A percentile compares a stretch with the other conserved stretches of the same genome.
phyloP scores from a whole-genome alignment of 1,139 yeast genomes.

The Protomyces pachydermus region DNA sequence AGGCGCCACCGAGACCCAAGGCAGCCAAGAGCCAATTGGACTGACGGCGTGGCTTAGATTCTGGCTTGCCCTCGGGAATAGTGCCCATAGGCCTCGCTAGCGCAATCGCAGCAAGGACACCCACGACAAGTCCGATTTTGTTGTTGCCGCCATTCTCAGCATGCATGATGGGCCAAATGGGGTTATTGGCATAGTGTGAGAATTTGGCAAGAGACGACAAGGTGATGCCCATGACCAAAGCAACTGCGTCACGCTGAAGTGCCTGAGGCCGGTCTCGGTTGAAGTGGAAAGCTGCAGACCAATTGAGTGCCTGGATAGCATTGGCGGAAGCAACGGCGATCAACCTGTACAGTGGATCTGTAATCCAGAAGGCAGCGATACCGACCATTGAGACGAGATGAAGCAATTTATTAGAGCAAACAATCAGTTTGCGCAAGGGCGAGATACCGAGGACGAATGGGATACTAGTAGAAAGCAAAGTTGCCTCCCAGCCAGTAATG shows the following conservation, averaged over 20 bases:
- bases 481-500: conserved; percentile 76
- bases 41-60: neutral
- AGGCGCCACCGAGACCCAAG: conserved; percentile 69
- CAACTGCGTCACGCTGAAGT: conserved; percentile 52
- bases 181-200: conserved; percentile 77
- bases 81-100: neutral
- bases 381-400: conserved; percentile 60
- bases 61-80: neutral
- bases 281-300: conserved; percentile 56
- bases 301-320: conserved; percentile 56
- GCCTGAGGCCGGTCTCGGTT: conserved; percentile 46
- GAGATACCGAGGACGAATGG: conserved; percentile 57
- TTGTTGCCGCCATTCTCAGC: conserved; percentile 82
- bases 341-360: conserved; percentile 65
- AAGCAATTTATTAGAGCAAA: conserved; percentile 50
- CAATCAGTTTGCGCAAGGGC: conserved; percentile 48
- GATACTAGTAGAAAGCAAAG: conserved; percentile 54
- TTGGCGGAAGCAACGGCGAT: conserved; percentile 63
- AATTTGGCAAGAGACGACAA: conserved; percentile 69
- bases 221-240: conserved; percentile 69
- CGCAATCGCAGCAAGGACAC: conserved; percentile 52
- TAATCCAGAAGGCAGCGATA: conserved; percentile 65
- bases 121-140: conserved; percentile 61
- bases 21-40: conserved; percentile 44
- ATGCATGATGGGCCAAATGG: conserved; percentile 94